Evolutionary conservation across 192 early-diverging fungal genomes (phyloP).

Genomic region (Coemansia sp.): DNA sequence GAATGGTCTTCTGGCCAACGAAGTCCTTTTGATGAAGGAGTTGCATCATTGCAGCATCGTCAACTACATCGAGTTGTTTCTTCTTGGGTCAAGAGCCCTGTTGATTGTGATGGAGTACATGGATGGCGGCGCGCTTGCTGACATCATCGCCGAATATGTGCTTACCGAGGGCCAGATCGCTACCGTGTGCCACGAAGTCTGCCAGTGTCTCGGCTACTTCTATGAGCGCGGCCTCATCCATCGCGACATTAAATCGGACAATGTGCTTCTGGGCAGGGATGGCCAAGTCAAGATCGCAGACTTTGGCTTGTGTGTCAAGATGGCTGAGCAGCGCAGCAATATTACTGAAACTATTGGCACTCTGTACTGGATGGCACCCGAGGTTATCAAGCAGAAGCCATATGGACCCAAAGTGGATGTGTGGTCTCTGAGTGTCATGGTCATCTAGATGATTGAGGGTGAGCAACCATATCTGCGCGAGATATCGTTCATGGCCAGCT

Average conservation of each 20-base stretch:
- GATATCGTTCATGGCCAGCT: constrained; percentile 92
- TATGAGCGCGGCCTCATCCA: constrained; percentile 82
- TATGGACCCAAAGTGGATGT: constrained; percentile 80
- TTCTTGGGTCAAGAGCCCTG: no score
- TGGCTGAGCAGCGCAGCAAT: constrained; percentile 81
- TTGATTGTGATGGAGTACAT: no score
- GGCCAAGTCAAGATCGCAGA: constrained; percentile 82
- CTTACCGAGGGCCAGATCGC: no score
- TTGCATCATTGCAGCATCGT: no score
- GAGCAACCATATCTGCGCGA: constrained; percentile 96
- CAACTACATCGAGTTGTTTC: no score
- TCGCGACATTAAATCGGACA: constrained; percentile 71
- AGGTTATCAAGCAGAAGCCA: constrained; percentile 77
- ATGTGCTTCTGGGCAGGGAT: constrained; percentile 61
- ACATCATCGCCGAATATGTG: no score
- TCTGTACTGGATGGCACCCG: no score
- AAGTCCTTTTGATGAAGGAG: no score
- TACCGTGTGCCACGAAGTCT: no score
- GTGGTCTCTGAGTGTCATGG: constrained; percentile 97
- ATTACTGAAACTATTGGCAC: constrained; percentile 88
- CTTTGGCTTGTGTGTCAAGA: constrained; percentile 93
- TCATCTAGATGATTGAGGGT: constrained; percentile 96
- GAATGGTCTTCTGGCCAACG: no score
- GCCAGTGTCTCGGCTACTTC: no score
- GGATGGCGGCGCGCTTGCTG: no score